Evolutionary conservation across 345 rosid species (phyloP).

Genomic region (Psidium friedrichsthalianum): DNA sequence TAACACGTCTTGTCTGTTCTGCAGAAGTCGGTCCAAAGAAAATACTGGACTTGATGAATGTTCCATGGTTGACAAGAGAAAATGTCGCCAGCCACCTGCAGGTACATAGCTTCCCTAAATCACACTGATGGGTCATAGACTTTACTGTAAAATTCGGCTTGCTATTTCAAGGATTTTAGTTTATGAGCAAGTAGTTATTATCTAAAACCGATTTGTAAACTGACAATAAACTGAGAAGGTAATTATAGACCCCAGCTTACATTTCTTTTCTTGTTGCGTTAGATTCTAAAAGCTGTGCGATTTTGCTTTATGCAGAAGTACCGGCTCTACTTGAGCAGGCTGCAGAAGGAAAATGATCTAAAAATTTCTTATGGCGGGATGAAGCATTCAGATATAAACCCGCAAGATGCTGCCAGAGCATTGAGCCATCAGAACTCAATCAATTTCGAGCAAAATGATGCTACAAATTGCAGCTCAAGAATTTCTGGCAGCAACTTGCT

Average conservation of each 20-base stretch:
- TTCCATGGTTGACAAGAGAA: slow-evolving; percentile 90
- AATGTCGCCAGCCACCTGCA: slow-evolving; percentile 96
- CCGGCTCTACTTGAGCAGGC: slow-evolving; percentile 79
- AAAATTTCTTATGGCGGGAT: slow-evolving; percentile 33
- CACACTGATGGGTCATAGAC: not conserved
- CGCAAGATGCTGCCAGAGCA: slow-evolving; percentile 27
- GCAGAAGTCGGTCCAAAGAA: slow-evolving; percentile 97
- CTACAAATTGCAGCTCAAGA: slow-evolving; percentile 16
- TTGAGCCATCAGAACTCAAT: slow-evolving; percentile 29
- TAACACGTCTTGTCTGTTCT: not conserved
- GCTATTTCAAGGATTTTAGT: not conserved
- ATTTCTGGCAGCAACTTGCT: slow-evolving; percentile 28
- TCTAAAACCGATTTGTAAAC: not conserved
- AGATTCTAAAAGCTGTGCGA: not conserved
- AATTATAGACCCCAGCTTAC: not conserved
- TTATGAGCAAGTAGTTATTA: not conserved
- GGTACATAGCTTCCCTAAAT: slow-evolving; percentile 24
- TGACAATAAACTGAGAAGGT: not conserved
- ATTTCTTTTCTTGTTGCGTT: not conserved
- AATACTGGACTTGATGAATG: slow-evolving; percentile 93
- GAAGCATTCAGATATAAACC: slow-evolving; percentile 46
- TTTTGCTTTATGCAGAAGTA: slow-evolving; percentile 57
- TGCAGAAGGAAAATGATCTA: slow-evolving; percentile 58
- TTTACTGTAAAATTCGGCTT: not conserved
- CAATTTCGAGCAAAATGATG: slow-evolving; percentile 23